phyloP scores from a whole-genome alignment of 306 rosid genomes.

The Inga oerstediana region DNA sequence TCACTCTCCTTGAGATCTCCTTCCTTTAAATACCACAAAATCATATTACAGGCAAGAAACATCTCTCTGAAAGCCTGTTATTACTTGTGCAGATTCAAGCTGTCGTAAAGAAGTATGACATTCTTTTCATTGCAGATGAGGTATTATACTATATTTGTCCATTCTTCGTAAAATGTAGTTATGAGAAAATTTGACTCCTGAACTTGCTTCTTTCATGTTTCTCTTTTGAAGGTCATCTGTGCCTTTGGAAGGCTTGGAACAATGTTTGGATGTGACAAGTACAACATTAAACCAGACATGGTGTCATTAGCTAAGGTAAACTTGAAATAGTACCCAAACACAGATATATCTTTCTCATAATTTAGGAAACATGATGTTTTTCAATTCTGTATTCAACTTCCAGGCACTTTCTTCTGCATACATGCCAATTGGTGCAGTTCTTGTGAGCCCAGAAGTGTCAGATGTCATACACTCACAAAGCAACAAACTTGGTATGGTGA shows the following conservation, averaged over 20 bases:
- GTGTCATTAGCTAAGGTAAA: conserved; percentile 90
- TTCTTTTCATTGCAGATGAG: conserved; percentile 97
- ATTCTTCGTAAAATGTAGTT: conserved; percentile 17
- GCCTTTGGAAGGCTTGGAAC: conserved; percentile 94
- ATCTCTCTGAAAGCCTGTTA: conserved; percentile 22
- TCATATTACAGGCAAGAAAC: not conserved
- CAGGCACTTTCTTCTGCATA: conserved; percentile 96
- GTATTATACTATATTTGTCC: conserved; percentile 40
- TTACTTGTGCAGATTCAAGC: conserved; percentile 77
- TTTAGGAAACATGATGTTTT: conserved; percentile 13
- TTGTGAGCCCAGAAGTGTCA: conserved; percentile 83
- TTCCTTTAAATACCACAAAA: not conserved
- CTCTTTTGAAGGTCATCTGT: conserved; percentile 75
- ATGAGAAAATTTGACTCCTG: conserved; percentile 13
- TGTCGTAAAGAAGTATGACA: conserved; percentile 88
- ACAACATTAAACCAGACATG: conserved; percentile 91
- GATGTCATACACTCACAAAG: conserved; percentile 87
- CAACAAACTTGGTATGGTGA: conserved; percentile 76
- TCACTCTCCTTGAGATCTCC: not conserved
- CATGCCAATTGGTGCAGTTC: conserved; percentile 90
- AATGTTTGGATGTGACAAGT: conserved; percentile 90
- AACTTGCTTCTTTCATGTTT: conserved; percentile 31
- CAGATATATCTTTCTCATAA: conserved; percentile 11
- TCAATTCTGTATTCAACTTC: conserved; percentile 30
- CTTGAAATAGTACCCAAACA: conserved; percentile 11